These are phyloP conservation scores for Rhizoclosmatium globosum DNA, from an alignment of 192 early-diverging fungal species.

Conservation along the genomic window DNA sequence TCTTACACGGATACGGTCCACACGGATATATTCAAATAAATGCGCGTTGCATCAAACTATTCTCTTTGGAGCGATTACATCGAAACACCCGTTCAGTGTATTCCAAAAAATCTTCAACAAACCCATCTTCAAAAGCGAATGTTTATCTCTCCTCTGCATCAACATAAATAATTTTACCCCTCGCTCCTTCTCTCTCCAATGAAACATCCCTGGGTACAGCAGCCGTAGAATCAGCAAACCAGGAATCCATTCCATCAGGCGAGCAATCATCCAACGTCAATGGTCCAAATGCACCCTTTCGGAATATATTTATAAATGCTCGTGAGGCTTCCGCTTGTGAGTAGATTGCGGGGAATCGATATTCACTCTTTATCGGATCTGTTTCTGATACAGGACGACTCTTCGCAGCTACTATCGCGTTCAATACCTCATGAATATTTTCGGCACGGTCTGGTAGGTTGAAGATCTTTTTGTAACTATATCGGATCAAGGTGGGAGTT, in stretches of 20 bases:
- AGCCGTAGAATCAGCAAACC: background rate
- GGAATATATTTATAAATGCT: slow-evolving; percentile 80
- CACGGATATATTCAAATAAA: no score
- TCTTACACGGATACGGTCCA: no score
- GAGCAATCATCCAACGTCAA: slow-evolving; percentile 83
- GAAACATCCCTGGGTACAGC: background rate
- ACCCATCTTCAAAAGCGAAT: no score
- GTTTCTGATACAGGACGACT: no score
- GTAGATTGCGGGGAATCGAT: no score
- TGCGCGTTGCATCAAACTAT: no score
- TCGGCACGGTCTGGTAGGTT: background rate
- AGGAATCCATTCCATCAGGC: slow-evolving; percentile 21
- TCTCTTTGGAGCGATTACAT: no score
- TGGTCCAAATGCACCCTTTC: slow-evolving; percentile 82
- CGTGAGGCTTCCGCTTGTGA: slow-evolving; percentile 58
- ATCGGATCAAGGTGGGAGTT: no score
- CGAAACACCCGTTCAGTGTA: no score
- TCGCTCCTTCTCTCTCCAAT: background rate
- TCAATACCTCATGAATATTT: background rate
- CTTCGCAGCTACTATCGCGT: background rate
- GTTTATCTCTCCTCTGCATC: background rate
- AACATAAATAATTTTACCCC: background rate
- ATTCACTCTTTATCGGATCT: no score
- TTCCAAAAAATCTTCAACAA: no score
- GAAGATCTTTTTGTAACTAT: no score